Conservation (phyloP, 345 rosid species). For the Rhizophora apiculata region DNA sequence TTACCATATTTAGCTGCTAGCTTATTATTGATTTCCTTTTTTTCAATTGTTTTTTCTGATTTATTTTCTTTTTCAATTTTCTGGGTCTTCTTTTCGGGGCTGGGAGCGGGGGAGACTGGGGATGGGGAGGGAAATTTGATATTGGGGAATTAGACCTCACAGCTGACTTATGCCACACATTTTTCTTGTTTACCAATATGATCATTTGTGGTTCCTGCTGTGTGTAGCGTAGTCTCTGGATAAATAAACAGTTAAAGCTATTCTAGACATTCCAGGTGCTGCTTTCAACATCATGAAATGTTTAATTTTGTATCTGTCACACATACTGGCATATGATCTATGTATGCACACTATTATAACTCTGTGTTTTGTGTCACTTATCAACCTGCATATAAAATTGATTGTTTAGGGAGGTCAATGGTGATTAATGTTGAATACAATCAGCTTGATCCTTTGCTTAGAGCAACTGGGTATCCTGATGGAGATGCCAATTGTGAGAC, state of each 20-base stretch:
- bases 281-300: not conserved
- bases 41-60: not conserved
- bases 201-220: not conserved
- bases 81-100: no score
- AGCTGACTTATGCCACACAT: no score
- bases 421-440: slow-evolving; percentile 97
- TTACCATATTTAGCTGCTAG: not conserved
- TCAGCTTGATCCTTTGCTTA: slow-evolving; percentile 95
- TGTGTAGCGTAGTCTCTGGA: not conserved
- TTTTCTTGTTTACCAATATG: not conserved
- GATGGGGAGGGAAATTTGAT: no score
- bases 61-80: not conserved
- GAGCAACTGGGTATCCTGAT: slow-evolving; percentile 79
- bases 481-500: slow-evolving; percentile 92
- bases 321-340: not conserved
- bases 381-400: slow-evolving; percentile 3
- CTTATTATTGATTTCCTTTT: not conserved
- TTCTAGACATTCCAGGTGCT: not conserved
- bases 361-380: not conserved
- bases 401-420: slow-evolving; percentile 77
- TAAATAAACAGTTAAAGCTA: no score
- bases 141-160: no score
- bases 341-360: not conserved
- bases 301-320: not conserved
- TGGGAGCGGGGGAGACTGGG: no score